These are phyloP conservation scores for Saccharomycopsis hybrid DNA, from an alignment of 1,139 yeast genomes.

Conservation along the genomic window DNA sequence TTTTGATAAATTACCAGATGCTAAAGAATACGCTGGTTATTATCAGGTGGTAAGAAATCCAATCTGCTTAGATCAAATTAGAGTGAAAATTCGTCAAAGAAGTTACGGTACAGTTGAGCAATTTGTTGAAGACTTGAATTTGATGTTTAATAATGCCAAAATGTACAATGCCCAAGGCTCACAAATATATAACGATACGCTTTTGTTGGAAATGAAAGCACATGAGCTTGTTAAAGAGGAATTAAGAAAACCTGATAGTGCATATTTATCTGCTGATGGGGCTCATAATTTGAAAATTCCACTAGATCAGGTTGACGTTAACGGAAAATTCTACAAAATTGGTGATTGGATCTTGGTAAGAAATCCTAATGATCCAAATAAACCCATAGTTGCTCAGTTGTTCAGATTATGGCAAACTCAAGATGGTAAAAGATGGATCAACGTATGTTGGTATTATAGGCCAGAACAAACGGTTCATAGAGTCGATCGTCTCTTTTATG, in stretches of 20 bases:
- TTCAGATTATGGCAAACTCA: slow-evolving; percentile 82
- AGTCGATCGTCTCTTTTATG: slow-evolving; percentile 79
- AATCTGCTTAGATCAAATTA: slow-evolving; percentile 73
- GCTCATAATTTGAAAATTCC: slow-evolving; percentile 52
- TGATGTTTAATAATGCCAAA: slow-evolving; percentile 72
- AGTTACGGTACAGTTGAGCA: slow-evolving; percentile 70
- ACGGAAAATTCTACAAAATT: slow-evolving; percentile 69
- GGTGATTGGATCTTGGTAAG: slow-evolving; percentile 93
- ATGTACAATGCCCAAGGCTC: slow-evolving; percentile 55
- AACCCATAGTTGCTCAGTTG: slow-evolving; percentile 91
- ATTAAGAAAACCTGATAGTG: slow-evolving; percentile 74
- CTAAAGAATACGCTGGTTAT: slow-evolving; percentile 58
- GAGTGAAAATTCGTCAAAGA: slow-evolving; percentile 80
- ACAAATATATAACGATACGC: slow-evolving; percentile 52
- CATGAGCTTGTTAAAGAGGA: slow-evolving; percentile 60
- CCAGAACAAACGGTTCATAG: slow-evolving; percentile 98
- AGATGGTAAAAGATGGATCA: slow-evolving; percentile 82
- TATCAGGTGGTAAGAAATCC: slow-evolving; percentile 62
- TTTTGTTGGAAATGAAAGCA: slow-evolving; percentile 55
- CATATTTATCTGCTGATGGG: slow-evolving; percentile 63
- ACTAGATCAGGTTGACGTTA: slow-evolving; percentile 63
- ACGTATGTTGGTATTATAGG: slow-evolving; percentile 96
- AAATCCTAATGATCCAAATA: slow-evolving; percentile 79
- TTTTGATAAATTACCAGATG: slow-evolving; percentile 82
- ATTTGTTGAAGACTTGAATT: slow-evolving; percentile 69